phyloP scores from a whole-genome alignment of 306 rosid genomes.

The Begonia loranthoides region DNA sequence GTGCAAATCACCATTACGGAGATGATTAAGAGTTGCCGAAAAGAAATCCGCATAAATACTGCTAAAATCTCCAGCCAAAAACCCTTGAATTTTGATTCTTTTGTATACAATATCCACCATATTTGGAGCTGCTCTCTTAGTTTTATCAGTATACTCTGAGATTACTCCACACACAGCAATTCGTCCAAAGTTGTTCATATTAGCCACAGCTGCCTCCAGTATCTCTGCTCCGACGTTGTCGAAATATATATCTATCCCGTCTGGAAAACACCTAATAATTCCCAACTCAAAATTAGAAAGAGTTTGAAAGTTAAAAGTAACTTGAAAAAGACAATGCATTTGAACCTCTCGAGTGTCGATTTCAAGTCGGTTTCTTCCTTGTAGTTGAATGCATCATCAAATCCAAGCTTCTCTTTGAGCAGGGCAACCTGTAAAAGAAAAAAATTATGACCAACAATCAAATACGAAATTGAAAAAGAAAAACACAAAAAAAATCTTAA shows the following conservation, averaged over 20 bases:
- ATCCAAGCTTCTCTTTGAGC: slow-evolving; percentile 53
- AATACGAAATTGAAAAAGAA: neutral
- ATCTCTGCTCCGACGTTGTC: slow-evolving; percentile 74
- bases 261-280: slow-evolving; percentile 44
- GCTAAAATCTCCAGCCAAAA: slow-evolving; percentile 30
- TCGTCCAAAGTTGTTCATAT: slow-evolving; percentile 57
- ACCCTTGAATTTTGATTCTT: slow-evolving; percentile 46
- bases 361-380: slow-evolving; percentile 52
- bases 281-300: neutral
- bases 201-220: slow-evolving; percentile 54
- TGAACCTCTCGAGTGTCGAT: slow-evolving; percentile 40
- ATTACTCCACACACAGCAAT: slow-evolving; percentile 57
- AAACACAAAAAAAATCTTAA: too few relatives aligned
- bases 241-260: slow-evolving; percentile 68
- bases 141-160: slow-evolving; percentile 33
- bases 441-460: neutral
- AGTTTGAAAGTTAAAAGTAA: too few relatives aligned
- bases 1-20: slow-evolving; percentile 26
- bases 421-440: slow-evolving; percentile 28
- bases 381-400: slow-evolving; percentile 79
- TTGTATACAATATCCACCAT: slow-evolving; percentile 51
- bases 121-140: slow-evolving; percentile 29
- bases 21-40: slow-evolving; percentile 23
- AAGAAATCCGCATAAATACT: slow-evolving; percentile 27
- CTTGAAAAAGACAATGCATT: too few relatives aligned